phyloP scores from a whole-genome alignment of 768 basidiomycete genomes.

The Agaricus bisporus region DNA sequence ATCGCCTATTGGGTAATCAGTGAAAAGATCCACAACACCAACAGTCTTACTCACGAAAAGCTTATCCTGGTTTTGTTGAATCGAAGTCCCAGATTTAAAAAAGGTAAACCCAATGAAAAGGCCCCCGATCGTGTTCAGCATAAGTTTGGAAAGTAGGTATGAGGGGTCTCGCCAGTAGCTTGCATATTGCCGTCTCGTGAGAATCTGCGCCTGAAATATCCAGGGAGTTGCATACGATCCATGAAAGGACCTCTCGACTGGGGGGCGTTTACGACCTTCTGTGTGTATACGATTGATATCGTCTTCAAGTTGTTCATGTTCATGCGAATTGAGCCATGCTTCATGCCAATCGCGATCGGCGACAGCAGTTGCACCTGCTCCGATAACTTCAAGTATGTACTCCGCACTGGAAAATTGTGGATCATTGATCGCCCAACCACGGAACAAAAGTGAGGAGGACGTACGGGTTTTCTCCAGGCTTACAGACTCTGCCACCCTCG shows the following conservation, averaged over 20 bases:
- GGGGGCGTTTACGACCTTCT: constrained; percentile 41
- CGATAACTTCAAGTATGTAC: constrained; percentile 65
- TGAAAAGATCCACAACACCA: constrained; percentile 5
- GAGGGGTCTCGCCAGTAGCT: constrained; percentile 56
- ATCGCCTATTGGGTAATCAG: constrained; percentile 31
- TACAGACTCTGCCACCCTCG: constrained; percentile 61
- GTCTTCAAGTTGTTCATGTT: constrained; percentile 24
- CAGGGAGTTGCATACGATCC: constrained; percentile 49
- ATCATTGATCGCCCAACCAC: constrained; percentile 6
- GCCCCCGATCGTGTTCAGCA: constrained; percentile 47
- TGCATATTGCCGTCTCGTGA: constrained; percentile 37
- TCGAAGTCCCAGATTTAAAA: constrained; percentile 46
- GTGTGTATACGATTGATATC: constrained; percentile 43
- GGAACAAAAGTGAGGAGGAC: constrained; percentile 9
- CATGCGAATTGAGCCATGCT: constrained; percentile 36
- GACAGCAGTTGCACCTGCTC: constrained; percentile 61
- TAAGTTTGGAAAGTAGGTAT: constrained; percentile 54
- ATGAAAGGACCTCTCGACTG: constrained; percentile 29
- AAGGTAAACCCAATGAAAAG: constrained; percentile 62
- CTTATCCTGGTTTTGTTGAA: constrained; percentile 58
- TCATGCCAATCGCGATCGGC: constrained; percentile 51
- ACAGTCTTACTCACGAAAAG: constrained; percentile 45
- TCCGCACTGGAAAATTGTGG: constrained; percentile 41
- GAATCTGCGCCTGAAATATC: constrained; percentile 36
- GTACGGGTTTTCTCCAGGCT: constrained; percentile 68